Base-by-base conservation (phyloP, 305 asterid genomes). In the Rubia tinctorum region DNA sequence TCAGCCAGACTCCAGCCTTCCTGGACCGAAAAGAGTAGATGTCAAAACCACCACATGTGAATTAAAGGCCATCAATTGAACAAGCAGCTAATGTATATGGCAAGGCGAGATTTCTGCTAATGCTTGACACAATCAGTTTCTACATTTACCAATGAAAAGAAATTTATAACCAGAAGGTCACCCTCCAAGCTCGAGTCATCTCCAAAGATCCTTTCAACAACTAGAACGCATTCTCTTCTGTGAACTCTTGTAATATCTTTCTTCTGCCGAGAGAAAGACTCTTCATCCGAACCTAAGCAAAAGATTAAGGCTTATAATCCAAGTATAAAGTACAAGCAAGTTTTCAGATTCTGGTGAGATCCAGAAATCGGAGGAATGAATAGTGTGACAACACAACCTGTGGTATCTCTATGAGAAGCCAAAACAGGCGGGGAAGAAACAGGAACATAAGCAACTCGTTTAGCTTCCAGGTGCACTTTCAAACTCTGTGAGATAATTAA, bases 1-100 rank as follows among this genome's bases (percentile, higher is more conserved):
- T 94, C 99, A 0, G 99, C 99, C 77, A 94, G 88, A 75, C 90
- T 91, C 99, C 99, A 94, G 77, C 99, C 99, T 87, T 94, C 99
- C 99, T 94, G 85, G 67, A 76, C 75, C 65, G 22, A 72, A 80
- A 80, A 66, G 39, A 63, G 75, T 66, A 25, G 45, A 74, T 30
- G 43, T 27, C 12, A 27, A 42, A 30, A 69, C 68, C 47, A 75
- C 51, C 69, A 27, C 69, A 43, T 7, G 62, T 55, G 51, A 12
- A 58, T 27, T 43, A 25, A 74, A 62, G 9, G 76, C 23, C 39
- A 42, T 11, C 18, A 7, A 44, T 39, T 42, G 22, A 73, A 22
- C 51, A 25, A 63, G 49, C 22, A 4, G 13, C 12, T 22, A 30
- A 60, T 47, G 30, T 11, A 5, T 25, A 23, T 2, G 58, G 42